Evolutionary conservation across 2,329 filamentous ascomycete species (phyloP).

Genomic region (Sporothrix sp.): DNA sequence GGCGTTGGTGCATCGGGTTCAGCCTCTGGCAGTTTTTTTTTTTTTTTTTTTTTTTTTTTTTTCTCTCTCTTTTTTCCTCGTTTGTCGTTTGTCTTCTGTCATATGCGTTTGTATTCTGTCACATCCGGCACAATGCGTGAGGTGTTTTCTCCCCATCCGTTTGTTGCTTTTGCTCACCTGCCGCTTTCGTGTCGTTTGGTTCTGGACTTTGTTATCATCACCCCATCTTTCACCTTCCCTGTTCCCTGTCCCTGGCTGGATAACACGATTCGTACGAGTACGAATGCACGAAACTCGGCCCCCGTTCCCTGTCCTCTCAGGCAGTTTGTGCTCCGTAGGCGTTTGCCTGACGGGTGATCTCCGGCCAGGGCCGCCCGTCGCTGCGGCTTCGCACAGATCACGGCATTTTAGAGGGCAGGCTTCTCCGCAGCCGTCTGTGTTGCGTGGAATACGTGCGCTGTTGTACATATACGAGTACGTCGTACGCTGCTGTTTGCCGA

Average conservation of each 20-base stretch:
- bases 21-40: neutral
- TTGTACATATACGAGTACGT: too few relatives aligned
- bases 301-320: neutral
- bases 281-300: too few relatives aligned
- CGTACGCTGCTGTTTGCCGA: too few relatives aligned
- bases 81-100: neutral
- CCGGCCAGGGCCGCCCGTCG: constrained; percentile 4
- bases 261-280: too few relatives aligned
- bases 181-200: too few relatives aligned
- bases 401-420: neutral
- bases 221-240: neutral
- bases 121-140: too few relatives aligned
- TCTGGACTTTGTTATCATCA: too few relatives aligned
- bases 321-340: neutral
- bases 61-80: neutral
- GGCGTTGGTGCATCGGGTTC: too few relatives aligned
- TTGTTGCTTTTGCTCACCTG: neutral
- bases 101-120: neutral
- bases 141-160: too few relatives aligned
- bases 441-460: too few relatives aligned
- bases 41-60: constrained; percentile 1
- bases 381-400: constrained; percentile 5
- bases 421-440: neutral
- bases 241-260: neutral
- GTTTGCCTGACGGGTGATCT: constrained; percentile 4